Base-by-base conservation (phyloP, 768 basidiomycete species). In the Serendipita indica region DNA sequence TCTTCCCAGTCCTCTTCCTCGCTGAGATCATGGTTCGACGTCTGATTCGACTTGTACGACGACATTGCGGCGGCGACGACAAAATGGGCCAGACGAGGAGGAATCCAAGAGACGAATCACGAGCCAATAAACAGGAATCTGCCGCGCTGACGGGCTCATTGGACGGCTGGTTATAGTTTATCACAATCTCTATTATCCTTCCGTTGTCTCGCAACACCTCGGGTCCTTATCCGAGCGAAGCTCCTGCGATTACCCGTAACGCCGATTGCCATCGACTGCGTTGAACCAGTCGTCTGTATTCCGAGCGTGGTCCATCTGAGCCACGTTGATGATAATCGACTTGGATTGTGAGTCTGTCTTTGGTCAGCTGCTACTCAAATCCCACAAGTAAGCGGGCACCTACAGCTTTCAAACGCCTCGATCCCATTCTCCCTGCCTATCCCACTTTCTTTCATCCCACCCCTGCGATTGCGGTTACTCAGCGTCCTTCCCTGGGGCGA, bases 1-100 rank as follows among this genome's bases (percentile, higher is more conserved):
- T 92, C 90, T 72, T 93, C 89, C 78, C 85, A 86, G 67, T 92
- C 90, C 72, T 94, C 90, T 71, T 89, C 87, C 73, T 89, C 86
- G 52, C 69, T 66, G 30, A 72, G 66, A 54, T 18, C 46, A 25
- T n/a, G 18, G 32, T 20, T 54, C 22, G 49, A n/a, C 49, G 20
- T 20, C 13, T 27, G 16, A n/a, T 16, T 46, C 10, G 49, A 20
- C 12, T 54, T 54, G 25, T 54, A 54, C 32, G 49, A 54, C 16
- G 22, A 22, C 49, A 54, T 54, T 3, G 41, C 41, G 41, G 41
- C 41, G 41, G 18, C n/a, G n/a, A n/a, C n/a, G n/a, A n/a, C 5
- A 25, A 25, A 6, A 18, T 43, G 41, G 41, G n/a, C 32, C 30
- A 10, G 49, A 54, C 27, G 14, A 13, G 45, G 45, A 22, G 45